Evolutionary conservation across 2,329 filamentous ascomycete species (phyloP), one percentile per base, ranked within the genome.

Genomic region (Alternaria rosae): DNA sequence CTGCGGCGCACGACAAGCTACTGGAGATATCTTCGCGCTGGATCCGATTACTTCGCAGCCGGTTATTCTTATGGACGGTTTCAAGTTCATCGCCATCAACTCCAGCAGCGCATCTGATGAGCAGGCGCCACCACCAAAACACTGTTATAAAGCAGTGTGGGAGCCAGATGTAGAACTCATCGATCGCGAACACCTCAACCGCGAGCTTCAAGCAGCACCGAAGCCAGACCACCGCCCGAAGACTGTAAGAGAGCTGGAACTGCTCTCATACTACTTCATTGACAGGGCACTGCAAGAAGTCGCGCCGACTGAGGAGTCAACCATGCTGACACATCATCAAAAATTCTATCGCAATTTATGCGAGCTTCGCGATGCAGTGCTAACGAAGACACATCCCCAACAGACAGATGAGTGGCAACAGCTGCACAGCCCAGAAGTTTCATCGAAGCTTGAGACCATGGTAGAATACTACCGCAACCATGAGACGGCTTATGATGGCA

Each of bases 121-220:
- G 21, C 1, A 45, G 5, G 9, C 20, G 2, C 35, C 25, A 5
- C 11, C 41, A 6, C 25, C 57, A 6, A 67, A 59, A 10, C 57
- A 65, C 41, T 67, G 65, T 5, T 67, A 58, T 43, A 55, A 57
- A 25, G 38, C 62, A 5, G 47, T 61, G 0, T 67, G 65, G 65
- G 65, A 67, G 17, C 65, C 65, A 9, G 65, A 67, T 21, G 56
- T 65, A 2, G 54, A 67, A 42, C 57, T 67, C 30, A 60, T 67
- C 10, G 56, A 58, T 8, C 54, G 32, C 5, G 17, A 50, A 12
- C 28, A 55, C 32, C 44, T 67, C 15, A 51, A 64, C 17, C 50
- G 50, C 15, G 62, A 62, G 38, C 47, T 67, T 4, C 62, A 63
- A 28, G 26, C 62, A 30, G 65, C 62, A 13, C 62, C 59, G 17